Evolutionary conservation across 192 early-diverging fungal genomes (phyloP), one percentile per base, ranked within the genome.

Genomic region (Gryganskiella cystojenkinii): DNA sequence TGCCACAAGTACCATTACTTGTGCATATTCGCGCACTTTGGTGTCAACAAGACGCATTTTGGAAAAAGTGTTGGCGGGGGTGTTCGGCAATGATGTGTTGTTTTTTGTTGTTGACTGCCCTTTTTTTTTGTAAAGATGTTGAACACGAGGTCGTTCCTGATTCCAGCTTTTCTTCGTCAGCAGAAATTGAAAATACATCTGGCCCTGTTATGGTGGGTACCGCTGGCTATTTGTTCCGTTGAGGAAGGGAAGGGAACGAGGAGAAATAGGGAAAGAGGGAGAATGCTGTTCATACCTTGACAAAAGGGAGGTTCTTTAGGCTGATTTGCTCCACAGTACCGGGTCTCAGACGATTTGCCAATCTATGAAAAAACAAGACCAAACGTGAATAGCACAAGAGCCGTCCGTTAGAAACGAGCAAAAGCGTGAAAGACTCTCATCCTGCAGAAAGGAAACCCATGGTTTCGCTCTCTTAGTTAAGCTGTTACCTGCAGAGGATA

Each of bases 281-380:
- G 11, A 25, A 37, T 37, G 15, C 27, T 15, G 33, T 33, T 2
- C 45, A 69, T 80, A 86, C 88, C 81, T 93, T 89, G 28, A 91
- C 82, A 78, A 96, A 96, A 17, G 94, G 91, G 15, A 91, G 67
- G 51, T 88, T 83, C 49, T 86, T 90, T 45, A 83, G 82, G 71
- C 89, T 91, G 58, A 96, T 92, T 67, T 86, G 83, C 66, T 86
- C 85, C 40, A 96, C 89, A 17, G 85, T 90, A 8, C 86, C 89
- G 11, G 94, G 94, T 25, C 87, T 79, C 52, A 96, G 79, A 59
- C 85, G 84, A 83, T 96, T 96, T 70, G 93, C 90, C 31, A 95
- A 59, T 19, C 89, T 91, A 68, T 51, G 19, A 22, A 42, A 25
- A 55, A 20, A 51, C 3, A 14, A 28, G 31, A 14, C 43, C 40